phyloP scores from a whole-genome alignment of 1,284 basidiomycete genomes.

The Apiotrichum sp. region DNA sequence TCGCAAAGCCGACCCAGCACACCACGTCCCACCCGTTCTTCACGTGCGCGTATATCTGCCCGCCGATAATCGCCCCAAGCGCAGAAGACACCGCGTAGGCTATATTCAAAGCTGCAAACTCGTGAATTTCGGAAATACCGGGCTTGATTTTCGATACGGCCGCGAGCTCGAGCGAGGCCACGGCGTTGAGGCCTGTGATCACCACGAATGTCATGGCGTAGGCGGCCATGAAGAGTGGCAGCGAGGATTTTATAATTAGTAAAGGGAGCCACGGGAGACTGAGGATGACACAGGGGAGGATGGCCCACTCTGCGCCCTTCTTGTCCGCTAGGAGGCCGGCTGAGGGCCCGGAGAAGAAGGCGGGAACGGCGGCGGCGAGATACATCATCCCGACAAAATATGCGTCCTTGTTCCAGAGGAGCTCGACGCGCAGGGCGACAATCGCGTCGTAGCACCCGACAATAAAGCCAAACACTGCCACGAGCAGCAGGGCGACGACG shows the following conservation, averaged over 20 bases:
- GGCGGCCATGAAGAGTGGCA: conserved; percentile 59
- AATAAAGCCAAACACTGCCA: conserved; percentile 56
- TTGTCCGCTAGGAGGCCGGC: conserved; percentile 60
- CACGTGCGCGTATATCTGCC: conserved; percentile 40
- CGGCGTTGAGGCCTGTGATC: conserved; percentile 11
- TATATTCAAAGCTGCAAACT: conserved; percentile 43
- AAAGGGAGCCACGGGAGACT: conserved; percentile 63
- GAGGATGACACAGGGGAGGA: conserved; percentile 52
- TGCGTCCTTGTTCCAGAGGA: conserved; percentile 58
- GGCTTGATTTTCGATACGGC: conserved; percentile 6
- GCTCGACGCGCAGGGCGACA: conserved; percentile 60
- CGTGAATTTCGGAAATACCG: conserved; percentile 40
- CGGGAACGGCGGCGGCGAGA: conserved; percentile 63
- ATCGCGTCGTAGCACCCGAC: conserved; percentile 35
- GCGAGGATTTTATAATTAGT: conserved; percentile 52
- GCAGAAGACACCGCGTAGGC: conserved; percentile 32
- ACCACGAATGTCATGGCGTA: conserved; percentile 53
- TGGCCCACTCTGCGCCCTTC: conserved; percentile 58
- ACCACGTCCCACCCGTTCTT: conserved; percentile 34
- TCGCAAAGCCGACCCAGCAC: conserved; percentile 27
- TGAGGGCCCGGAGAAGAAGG: conserved; percentile 56
- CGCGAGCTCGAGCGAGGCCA: conserved; percentile 16
- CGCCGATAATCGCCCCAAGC: conserved; percentile 36
- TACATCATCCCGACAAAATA: conserved; percentile 64
- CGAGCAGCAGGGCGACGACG: conserved; percentile 52